These are phyloP conservation scores for Olyra latifolia DNA, from an alignment of 176 grass and related monocot genomes.

Conservation along the genomic window DNA sequence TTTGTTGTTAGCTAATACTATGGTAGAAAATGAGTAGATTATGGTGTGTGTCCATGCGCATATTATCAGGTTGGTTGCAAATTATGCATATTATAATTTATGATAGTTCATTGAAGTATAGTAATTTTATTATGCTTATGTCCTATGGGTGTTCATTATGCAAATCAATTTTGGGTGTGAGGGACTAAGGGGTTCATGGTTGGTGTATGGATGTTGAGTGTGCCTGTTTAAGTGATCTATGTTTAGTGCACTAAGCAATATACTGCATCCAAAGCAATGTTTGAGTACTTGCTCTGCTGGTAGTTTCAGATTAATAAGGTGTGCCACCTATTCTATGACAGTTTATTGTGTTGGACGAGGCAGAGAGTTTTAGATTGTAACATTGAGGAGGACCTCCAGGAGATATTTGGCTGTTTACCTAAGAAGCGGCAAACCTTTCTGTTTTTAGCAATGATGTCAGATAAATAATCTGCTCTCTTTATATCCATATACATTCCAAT, in stretches of 20 bases:
- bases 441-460: constrained; percentile 92
- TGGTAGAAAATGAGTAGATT: background rate
- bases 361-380: constrained; percentile 82
- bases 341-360: constrained; percentile 96
- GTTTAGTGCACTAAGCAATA: background rate
- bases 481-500: constrained; percentile 54
- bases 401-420: constrained; percentile 75
- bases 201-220: background rate
- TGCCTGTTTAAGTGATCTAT: background rate
- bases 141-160: background rate
- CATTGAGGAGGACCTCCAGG: constrained; percentile 79
- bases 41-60: background rate
- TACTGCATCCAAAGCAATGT: background rate
- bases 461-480: constrained; percentile 68
- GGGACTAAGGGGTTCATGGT: background rate
- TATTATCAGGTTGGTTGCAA: background rate
- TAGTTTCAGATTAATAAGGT: constrained; percentile 11
- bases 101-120: background rate
- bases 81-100: background rate
- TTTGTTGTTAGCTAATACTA: background rate
- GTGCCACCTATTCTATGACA: constrained; percentile 32
- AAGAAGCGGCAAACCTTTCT: constrained; percentile 87
- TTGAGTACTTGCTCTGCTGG: background rate
- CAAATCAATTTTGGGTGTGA: background rate
- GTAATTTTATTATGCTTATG: background rate